Percentiles rank a stretch among this genome's conserved stretches.
These are phyloP conservation scores for Arachnopeziza araneosa DNA, from an alignment of 2,329 filamentous ascomycete genomes.

Conservation along the genomic window DNA sequence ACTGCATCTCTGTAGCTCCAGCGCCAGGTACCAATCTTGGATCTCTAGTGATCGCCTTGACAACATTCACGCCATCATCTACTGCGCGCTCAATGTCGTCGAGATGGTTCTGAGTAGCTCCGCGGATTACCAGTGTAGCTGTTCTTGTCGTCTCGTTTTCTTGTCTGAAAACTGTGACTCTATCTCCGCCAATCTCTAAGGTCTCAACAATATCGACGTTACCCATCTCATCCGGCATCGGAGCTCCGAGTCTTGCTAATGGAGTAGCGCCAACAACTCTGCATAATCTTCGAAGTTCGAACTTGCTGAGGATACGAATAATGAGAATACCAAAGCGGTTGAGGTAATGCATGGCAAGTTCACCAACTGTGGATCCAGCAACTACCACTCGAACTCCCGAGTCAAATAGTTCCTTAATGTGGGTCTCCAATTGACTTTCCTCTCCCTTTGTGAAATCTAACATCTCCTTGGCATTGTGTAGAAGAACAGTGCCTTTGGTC, in stretches of 20 bases:
- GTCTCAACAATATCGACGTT: slow-evolving; percentile 93
- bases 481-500: slow-evolving; percentile 94
- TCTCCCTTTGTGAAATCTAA: slow-evolving; percentile 97
- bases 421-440: slow-evolving; percentile 81
- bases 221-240: slow-evolving; percentile 99
- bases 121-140: slow-evolving; percentile 87
- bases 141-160: slow-evolving; percentile 89
- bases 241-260: slow-evolving; percentile 89
- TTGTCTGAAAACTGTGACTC: slow-evolving; percentile 97
- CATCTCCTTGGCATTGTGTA: slow-evolving; percentile 99
- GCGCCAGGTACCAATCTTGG: slow-evolving; percentile 86
- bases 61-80: slow-evolving; percentile 95
- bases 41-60: slow-evolving; percentile 97
- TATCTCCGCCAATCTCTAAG: slow-evolving; percentile 93
- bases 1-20: slow-evolving; percentile 88
- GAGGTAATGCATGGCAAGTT: slow-evolving; percentile 94
- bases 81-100: slow-evolving; percentile 96
- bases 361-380: slow-evolving; percentile 88
- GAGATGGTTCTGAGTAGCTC: slow-evolving; percentile 95
- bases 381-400: slow-evolving; percentile 88
- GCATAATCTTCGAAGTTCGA: slow-evolving; percentile 90
- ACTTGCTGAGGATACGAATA: slow-evolving; percentile 97
- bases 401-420: slow-evolving; percentile 94
- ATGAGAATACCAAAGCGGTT: slow-evolving; percentile 95
- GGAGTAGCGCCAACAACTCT: slow-evolving; percentile 94